Percentiles rank a stretch among this genome's conserved stretches.
phyloP scores from a whole-genome alignment of 768 basidiomycete species.

The Russula foetens region DNA sequence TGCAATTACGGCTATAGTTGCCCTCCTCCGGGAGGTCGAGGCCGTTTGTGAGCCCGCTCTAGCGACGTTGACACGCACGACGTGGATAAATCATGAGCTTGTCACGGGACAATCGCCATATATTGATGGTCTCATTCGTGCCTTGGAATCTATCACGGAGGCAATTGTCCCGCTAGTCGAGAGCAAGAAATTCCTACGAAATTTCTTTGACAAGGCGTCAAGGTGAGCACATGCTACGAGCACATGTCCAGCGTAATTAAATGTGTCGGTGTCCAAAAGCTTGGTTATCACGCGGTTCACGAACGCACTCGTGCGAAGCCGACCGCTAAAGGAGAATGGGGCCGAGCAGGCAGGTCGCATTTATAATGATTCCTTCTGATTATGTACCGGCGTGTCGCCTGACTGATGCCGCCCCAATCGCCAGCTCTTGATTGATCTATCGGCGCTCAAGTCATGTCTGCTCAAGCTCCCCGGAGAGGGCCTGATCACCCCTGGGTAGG shows the following conservation, averaged over 20 bases:
- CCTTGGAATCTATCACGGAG: constrained; percentile 69
- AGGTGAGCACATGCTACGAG: constrained; percentile 43
- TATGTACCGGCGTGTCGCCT: background rate
- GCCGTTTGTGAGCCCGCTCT: constrained; percentile 73
- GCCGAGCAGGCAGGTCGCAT: constrained; percentile 96
- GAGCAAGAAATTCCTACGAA: constrained; percentile 90
- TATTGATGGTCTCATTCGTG: constrained; percentile 64
- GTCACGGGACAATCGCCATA: constrained; percentile 86
- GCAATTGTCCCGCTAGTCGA: constrained; percentile 75
- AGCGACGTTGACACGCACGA: constrained; percentile 61
- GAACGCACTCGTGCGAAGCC: constrained; percentile 78
- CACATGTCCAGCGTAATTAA: background rate
- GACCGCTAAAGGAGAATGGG: constrained; percentile 86
- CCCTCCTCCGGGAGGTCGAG: constrained; percentile 81
- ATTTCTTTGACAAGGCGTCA: constrained; percentile 88
- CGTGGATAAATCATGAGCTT: constrained; percentile 72
- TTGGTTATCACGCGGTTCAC: constrained; percentile 84
- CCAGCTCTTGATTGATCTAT: constrained; percentile 85
- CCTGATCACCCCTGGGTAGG: constrained; percentile 47
- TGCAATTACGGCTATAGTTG: constrained; percentile 74
- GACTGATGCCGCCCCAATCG: background rate
- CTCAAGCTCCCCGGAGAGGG: constrained; percentile 75
- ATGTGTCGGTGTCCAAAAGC: constrained; percentile 33
- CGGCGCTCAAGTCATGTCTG: constrained; percentile 75
- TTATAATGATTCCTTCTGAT: constrained; percentile 6